A percentile compares a stretch with the other conserved stretches of the same genome.
These are phyloP conservation scores for Paramecium primaurelia DNA, from an alignment of 73 alveolate genomes.

Conservation along the genomic window DNA sequence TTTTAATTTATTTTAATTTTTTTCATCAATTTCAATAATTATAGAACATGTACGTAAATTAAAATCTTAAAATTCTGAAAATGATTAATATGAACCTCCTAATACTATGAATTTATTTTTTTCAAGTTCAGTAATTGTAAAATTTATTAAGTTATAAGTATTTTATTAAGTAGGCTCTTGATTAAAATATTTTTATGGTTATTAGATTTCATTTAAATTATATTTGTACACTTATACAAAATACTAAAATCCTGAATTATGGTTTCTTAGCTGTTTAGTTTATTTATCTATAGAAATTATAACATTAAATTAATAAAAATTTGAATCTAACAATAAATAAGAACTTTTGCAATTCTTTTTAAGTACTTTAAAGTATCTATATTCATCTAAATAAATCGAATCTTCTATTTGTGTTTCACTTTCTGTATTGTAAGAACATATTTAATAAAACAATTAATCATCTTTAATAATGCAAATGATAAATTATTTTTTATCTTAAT, in stretches of 20 bases:
- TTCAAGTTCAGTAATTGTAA: neutral
- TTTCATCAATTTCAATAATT: neutral
- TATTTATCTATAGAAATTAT: no score
- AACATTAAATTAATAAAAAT: neutral
- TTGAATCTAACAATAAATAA: neutral
- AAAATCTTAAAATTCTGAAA: neutral
- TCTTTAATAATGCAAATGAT: neutral
- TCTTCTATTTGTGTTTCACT: neutral
- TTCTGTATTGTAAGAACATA: neutral
- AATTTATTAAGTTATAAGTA: neutral
- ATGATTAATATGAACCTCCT: neutral
- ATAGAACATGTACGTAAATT: neutral
- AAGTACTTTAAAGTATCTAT: neutral
- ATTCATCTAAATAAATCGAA: neutral
- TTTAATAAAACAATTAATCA: neutral
- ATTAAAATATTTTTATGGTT: neutral
- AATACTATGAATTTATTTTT: neutral
- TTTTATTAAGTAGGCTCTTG: neutral
- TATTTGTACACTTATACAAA: neutral
- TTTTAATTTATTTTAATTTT: neutral
- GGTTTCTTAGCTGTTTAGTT: no score
- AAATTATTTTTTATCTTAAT: neutral
- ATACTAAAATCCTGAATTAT: neutral
- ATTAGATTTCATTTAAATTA: neutral
- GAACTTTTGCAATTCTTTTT: neutral